Evolutionary conservation across 2,329 filamentous ascomycete species (phyloP), one percentile per base, ranked within the genome.

Genomic region (Neonectria neomacrospora): DNA sequence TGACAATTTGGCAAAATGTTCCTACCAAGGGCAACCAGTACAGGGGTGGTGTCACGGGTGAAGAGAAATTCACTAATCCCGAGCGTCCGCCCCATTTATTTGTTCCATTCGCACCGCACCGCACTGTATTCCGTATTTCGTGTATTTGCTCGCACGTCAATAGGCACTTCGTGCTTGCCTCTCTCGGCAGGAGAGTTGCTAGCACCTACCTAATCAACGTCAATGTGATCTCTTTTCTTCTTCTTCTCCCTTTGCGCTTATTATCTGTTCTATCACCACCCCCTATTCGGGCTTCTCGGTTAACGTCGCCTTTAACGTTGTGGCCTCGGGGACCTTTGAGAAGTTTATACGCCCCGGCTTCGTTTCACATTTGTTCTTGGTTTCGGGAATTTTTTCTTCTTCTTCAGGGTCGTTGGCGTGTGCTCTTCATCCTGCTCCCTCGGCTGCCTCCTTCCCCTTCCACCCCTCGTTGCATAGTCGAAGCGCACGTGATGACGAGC

Each of bases 31-130:
- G 26, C 26, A 48, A 48, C 45, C 45, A 30, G 32, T 3, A 20
- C 48, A 39, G 32, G 32, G 50, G 50, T 52, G 55, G 47, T 52
- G 55, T 58, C 55, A 58, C 55, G 47, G 55, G 47, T 52, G 32
- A 58, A 51, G 20, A 58, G 47, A 58, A 58, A 58, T 34, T 58
- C 54, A 58, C 54, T 58, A 58, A 58, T 58, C 55, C 52, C 34
- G 52, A 58, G 26, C 26, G 26, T 9, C n/a, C 26, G n/a, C 47
- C 47, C 47, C 47, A 50, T 50, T 32, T 22, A 20, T 32, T 50
- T 20, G 8, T 32, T 50, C 26, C 11, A 32, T 26, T 20, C 47
- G 37, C 26, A 48, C 37, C 44, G 54, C 54, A 11, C 18, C 55
- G 37, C 37, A 26, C 55, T 39, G 28, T 44, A 58, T 47, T 26